Evolutionary conservation across 441 rosid species (phyloP).

Genomic region (Croton setiger): DNA sequence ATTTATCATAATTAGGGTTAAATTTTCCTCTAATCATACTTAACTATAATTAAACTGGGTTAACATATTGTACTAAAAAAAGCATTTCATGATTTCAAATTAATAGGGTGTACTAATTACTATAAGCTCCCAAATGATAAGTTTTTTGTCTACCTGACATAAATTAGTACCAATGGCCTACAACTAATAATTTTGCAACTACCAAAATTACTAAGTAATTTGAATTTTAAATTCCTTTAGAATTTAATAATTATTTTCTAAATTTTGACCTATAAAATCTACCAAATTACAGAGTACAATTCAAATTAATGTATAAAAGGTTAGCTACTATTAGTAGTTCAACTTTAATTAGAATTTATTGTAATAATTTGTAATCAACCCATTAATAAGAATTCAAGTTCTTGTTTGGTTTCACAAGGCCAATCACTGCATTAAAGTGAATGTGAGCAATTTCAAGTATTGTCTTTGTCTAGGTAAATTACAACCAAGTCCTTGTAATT

Average conservation of each 20-base stretch:
- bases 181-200: not conserved
- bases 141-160: not conserved
- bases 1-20: too few relatives aligned
- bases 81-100: not conserved
- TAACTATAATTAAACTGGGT: not conserved
- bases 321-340: not conserved
- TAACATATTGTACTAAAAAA: not conserved
- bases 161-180: not conserved
- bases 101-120: not conserved
- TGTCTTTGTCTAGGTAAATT: too few relatives aligned
- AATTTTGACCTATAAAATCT: not conserved
- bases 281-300: not conserved
- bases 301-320: conserved; percentile 3
- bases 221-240: not conserved
- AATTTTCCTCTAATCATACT: not conserved
- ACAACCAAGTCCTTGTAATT: too few relatives aligned
- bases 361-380: not conserved
- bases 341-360: not conserved
- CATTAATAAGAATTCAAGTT: too few relatives aligned
- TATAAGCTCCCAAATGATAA: not conserved
- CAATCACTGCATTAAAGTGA: not conserved
- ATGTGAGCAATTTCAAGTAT: not conserved
- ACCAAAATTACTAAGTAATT: not conserved
- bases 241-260: not conserved
- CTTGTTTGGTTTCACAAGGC: not conserved